Percentiles rank a stretch among this genome's conserved stretches.
Evolutionary conservation across 768 basidiomycete genomes (phyloP).

Genomic region (Naganishia friedmannii): DNA sequence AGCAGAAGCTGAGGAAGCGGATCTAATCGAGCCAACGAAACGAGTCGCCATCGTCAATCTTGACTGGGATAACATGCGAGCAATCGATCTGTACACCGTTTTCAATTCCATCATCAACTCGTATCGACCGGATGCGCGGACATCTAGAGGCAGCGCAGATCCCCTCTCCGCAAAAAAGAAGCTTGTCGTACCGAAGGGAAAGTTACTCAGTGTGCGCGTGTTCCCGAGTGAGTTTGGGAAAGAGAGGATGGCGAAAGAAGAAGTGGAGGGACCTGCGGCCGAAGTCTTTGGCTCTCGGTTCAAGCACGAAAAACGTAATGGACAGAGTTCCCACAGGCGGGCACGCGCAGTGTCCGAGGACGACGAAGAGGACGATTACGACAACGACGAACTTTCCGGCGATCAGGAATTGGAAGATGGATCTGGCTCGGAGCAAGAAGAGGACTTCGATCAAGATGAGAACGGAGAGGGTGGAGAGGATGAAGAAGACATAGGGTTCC

Average conservation of each 20-base stretch:
- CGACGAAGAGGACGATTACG: conserved; percentile 10
- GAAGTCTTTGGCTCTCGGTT: conserved; percentile 63
- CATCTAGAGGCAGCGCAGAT: conserved; percentile 53
- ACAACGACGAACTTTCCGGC: conserved; percentile 18
- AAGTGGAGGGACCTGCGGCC: conserved; percentile 80
- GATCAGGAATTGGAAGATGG: conserved; percentile 36
- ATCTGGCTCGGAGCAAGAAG: conserved; percentile 31
- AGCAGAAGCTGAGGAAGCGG: conserved; percentile 54
- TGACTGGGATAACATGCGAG: conserved; percentile 95
- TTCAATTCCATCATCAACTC: conserved; percentile 77
- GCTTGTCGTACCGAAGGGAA: conserved; percentile 57
- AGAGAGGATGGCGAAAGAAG: conserved; percentile 77
- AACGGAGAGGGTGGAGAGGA: conserved; percentile 61
- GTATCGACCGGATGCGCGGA: conserved; percentile 45
- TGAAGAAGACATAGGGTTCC: conserved; percentile 5
- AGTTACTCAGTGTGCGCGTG: conserved; percentile 71
- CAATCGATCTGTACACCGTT: conserved; percentile 84
- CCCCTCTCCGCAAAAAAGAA: conserved; percentile 40
- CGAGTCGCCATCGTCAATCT: conserved; percentile 89
- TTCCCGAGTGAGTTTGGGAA: conserved; percentile 95
- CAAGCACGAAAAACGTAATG: conserved; percentile 6
- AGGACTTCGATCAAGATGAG: conserved; percentile 53
- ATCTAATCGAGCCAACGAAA: conserved; percentile 58
- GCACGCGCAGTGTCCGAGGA: conserved; percentile 22
- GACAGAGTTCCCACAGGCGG: not conserved